These are phyloP conservation scores for cucumber (Cucumis sativus) DNA, from an alignment of 306 rosid genomes.

Conservation along the genomic window Cucumber_9930_V3 NC_026657.2:10727501-10728000, in stretches of 20 bases:
- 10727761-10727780: constrained; percentile 99
- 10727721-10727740: constrained; percentile 97
- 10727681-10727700: constrained; percentile 98
- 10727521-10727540: constrained; percentile 36
- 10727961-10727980: constrained; percentile 1
- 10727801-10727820: constrained; percentile 94
- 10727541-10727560: constrained; percentile 29
- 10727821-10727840: constrained; percentile 86
- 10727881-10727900: constrained; percentile 29
- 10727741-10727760: constrained; percentile 98
- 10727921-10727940: background rate
- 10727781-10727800: constrained; percentile 97
- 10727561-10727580: constrained; percentile 44
- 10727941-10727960: constrained; percentile 4
- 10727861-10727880: constrained; percentile 44
- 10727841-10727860: constrained; percentile 47
- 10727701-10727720: constrained; percentile 97
- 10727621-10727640: constrained; percentile 77
- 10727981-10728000: constrained; percentile 12
- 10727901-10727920: constrained; percentile 16
- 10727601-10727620: constrained; percentile 21
- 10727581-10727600: constrained; percentile 56
- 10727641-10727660: constrained; percentile 87
- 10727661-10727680: constrained; percentile 81
- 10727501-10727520: constrained; percentile 56